phyloP scores from a whole-genome alignment of 2,329 filamentous ascomycete species.

The Diplodia intermedia region DNA sequence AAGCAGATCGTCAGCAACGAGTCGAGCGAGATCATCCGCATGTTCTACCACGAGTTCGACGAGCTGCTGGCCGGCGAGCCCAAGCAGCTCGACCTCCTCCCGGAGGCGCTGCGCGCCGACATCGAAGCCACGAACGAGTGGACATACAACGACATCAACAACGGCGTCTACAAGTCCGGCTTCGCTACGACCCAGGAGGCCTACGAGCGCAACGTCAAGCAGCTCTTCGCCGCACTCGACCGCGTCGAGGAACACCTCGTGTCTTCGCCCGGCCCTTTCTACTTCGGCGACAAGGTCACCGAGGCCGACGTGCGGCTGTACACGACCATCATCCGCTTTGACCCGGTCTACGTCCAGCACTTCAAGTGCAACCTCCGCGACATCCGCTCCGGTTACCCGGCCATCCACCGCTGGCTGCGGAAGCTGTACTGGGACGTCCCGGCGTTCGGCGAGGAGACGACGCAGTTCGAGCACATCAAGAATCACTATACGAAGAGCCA shows the following conservation, averaged over 20 bases:
- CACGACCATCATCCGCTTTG: slow-evolving; percentile 69
- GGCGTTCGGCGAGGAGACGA: slow-evolving; percentile 80
- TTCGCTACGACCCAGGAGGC: slow-evolving; percentile 62
- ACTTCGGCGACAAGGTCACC: slow-evolving; percentile 63
- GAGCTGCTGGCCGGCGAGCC: slow-evolving; percentile 54
- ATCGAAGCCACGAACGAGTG: slow-evolving; percentile 60
- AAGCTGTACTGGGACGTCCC: slow-evolving; percentile 82
- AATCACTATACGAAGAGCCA: slow-evolving; percentile 73
- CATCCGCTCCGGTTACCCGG: slow-evolving; percentile 82
- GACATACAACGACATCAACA: slow-evolving; percentile 61
- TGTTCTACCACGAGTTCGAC: slow-evolving; percentile 85
- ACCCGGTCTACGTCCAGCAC: slow-evolving; percentile 62
- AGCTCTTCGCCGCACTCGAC: slow-evolving; percentile 58
- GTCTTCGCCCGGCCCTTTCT: slow-evolving; percentile 53
- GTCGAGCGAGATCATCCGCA: slow-evolving; percentile 89
- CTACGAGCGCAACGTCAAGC: slow-evolving; percentile 55
- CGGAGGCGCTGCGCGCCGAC: slow-evolving; percentile 51
- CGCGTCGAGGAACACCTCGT: slow-evolving; percentile 54
- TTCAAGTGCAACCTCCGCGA: slow-evolving; percentile 85
- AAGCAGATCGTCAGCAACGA: slow-evolving; percentile 88
- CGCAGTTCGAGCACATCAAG: slow-evolving; percentile 96
- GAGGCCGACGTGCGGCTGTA: slow-evolving; percentile 60
- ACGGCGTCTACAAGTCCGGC: slow-evolving; percentile 60
- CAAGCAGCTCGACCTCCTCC: slow-evolving; percentile 53
- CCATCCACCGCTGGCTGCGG: slow-evolving; percentile 80